Base-by-base conservation (phyloP, 139 green algal genomes). In the Volvox reticuliferus region DNA sequence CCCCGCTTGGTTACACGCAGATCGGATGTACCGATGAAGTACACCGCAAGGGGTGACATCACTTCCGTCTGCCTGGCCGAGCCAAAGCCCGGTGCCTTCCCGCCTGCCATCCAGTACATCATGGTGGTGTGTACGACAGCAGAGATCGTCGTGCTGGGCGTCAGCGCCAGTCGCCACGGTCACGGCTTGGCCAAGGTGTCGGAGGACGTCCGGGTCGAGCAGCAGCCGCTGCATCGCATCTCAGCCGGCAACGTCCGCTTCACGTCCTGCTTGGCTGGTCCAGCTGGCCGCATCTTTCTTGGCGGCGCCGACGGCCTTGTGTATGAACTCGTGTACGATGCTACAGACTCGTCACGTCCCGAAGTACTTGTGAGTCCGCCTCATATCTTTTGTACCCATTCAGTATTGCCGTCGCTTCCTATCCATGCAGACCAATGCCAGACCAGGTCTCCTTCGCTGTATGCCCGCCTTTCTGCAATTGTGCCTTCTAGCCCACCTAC, bases 271-370 rank as follows among this genome's bases (percentile, higher is more conserved):
- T 92, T 92, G 0, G 77, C 91, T n/a, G 50, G 71, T 55, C 50
- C 68, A 1, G 55, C 82, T 21, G 97, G 98, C 6, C 93, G 98
- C 30, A 97, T 99, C 63, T 99, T 99, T 91, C 30, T 99, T 77
- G 98, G 98, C 20, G 98, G 98, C 12, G 90, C 89, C 0, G 98
- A 99, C 88, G 97, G 98, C 12, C 95, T 98, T 84, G 92, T 99
- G 91, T 99, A 99, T 91, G 98, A 99, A 93, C 68, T 99, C 28
- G 55, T 93, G 79, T 99, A 99, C 93, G 76, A 63, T 21, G 89
- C 89, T 0, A 88, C 90, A 6, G 95, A 96, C 63, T 94, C 82
- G 30, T 99, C 97, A 97, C 82, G 94, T 35, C 83, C 92, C 71
- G 95, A 95, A 82, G 96, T 26, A 98, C 95, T 92, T 89, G 83